These are phyloP conservation scores for Thermomyces lanuginosus DNA, from an alignment of 2,329 filamentous ascomycete species.

Conservation along the genomic window DNA sequence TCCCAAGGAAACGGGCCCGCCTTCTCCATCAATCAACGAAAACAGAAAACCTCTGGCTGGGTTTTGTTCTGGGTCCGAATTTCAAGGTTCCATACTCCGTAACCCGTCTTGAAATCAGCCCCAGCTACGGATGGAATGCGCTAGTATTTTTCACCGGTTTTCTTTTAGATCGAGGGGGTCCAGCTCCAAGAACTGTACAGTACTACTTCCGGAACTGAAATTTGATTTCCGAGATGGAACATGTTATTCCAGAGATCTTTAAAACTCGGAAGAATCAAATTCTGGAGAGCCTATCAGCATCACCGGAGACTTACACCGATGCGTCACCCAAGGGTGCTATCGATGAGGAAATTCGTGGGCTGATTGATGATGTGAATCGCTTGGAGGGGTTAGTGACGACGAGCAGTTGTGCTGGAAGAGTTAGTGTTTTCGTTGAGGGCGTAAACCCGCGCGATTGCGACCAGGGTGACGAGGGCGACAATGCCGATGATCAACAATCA, in stretches of 20 bases:
- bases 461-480: constrained; percentile 2
- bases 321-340: constrained; percentile 78
- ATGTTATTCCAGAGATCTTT: constrained; percentile 29
- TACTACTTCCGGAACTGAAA: no score
- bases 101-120: no score
- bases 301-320: constrained; percentile 59
- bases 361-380: constrained; percentile 65
- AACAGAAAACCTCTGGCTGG: no score
- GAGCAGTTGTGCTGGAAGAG: constrained; percentile 76
- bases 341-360: constrained; percentile 57
- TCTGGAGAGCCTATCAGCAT: constrained; percentile 50
- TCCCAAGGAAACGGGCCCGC: no score
- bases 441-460: constrained; percentile 27
- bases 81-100: no score
- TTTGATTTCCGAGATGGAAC: no score
- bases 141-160: no score
- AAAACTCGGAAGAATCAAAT: constrained; percentile 53
- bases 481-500: constrained; percentile 9
- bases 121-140: no score
- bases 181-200: no score
- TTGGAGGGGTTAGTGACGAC: constrained; percentile 69
- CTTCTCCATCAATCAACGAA: no score
- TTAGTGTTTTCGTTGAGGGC: constrained; percentile 80
- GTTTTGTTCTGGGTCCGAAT: no score
- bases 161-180: no score